These are phyloP conservation scores for Yamadazyma songkhlaensis DNA, from an alignment of 1,139 yeast species.

Conservation along the genomic window DNA sequence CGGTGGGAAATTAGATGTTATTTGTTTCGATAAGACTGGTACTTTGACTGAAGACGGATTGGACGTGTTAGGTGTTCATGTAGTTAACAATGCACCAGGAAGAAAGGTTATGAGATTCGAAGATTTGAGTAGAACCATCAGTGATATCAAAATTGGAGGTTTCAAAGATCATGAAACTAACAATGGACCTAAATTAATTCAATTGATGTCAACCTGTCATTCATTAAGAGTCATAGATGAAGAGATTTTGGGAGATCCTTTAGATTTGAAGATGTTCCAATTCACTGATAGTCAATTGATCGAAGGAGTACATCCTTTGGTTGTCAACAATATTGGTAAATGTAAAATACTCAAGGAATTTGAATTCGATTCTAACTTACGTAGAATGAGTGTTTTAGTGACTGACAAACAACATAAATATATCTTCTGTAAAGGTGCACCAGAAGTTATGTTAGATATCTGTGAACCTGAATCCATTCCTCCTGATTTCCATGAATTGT, in stretches of 20 bases:
- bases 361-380: conserved; percentile 79
- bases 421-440: conserved; percentile 91
- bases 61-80: conserved; percentile 85
- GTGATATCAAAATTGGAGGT: conserved; percentile 16
- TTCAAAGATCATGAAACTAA: conserved; percentile 21
- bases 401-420: conserved; percentile 30
- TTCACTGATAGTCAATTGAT: conserved; percentile 82
- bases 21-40: conserved; percentile 96
- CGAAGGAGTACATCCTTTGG: conserved; percentile 26
- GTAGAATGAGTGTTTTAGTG: conserved; percentile 86
- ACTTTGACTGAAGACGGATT: conserved; percentile 96
- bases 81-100: conserved; percentile 51
- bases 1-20: conserved; percentile 87
- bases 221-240: conserved; percentile 76
- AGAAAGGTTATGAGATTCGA: conserved; percentile 53
- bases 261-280: conserved; percentile 89
- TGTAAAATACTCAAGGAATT: conserved; percentile 66
- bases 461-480: conserved; percentile 76
- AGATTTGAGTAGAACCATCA: conserved; percentile 33
- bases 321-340: background rate
- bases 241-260: conserved; percentile 87
- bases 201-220: conserved; percentile 81
- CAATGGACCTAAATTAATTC: conserved; percentile 35
- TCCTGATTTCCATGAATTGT: conserved; percentile 62
- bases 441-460: conserved; percentile 85